These are phyloP conservation scores for Penicillium brevicompactum DNA, from an alignment of 2,329 filamentous ascomycete genomes.

Conservation along the genomic window DNA sequence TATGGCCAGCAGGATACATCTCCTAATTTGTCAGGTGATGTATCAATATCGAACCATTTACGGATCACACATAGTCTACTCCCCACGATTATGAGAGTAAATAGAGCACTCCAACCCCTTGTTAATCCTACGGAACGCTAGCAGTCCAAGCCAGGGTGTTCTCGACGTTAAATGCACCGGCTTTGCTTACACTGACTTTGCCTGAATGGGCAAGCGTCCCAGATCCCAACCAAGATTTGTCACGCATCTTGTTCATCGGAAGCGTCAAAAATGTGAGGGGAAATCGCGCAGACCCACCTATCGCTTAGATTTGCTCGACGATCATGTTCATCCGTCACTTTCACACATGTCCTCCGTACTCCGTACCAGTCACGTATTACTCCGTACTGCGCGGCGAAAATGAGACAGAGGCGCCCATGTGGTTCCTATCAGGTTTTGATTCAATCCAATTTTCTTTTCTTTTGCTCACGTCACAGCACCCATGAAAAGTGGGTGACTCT, in stretches of 20 bases:
- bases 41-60: too few species aligned
- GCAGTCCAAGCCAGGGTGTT: not conserved
- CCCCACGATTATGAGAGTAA: too few species aligned
- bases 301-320: not conserved
- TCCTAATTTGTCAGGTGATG: too few species aligned
- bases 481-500: too few species aligned
- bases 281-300: not conserved
- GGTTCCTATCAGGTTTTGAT: too few species aligned
- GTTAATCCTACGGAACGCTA: too few species aligned
- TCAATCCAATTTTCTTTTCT: too few species aligned
- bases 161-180: not conserved
- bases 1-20: not conserved
- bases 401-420: not conserved
- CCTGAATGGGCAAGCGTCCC: not conserved
- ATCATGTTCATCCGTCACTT: not conserved
- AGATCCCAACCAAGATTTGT: not conserved
- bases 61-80: too few species aligned
- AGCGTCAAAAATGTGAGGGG: not conserved
- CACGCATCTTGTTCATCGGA: not conserved
- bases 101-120: too few species aligned
- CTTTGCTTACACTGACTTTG: not conserved
- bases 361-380: not conserved
- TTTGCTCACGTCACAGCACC: too few species aligned
- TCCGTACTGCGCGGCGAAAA: not conserved
- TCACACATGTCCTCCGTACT: not conserved